Base-by-base conservation (phyloP, 108 stramenopile species). In the Cyclotella baltica region DNA sequence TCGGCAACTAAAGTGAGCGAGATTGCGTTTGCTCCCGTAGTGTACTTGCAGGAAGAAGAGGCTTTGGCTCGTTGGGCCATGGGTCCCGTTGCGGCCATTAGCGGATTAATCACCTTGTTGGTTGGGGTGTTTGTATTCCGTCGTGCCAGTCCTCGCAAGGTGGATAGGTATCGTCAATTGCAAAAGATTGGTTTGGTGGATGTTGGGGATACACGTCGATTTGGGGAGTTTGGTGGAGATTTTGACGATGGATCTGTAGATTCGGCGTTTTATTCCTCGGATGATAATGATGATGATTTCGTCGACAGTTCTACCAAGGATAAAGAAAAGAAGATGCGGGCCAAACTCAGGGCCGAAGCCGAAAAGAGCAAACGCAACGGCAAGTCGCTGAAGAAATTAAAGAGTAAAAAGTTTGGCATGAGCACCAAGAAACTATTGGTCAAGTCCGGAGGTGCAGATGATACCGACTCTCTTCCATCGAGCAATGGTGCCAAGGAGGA, bases 161-260 rank as follows among this genome's bases (percentile, higher is more conserved):
- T 61, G 25, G 66, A 67, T 31, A 59, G 48, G 25, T 59, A 61
- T 20, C 56, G 31, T 16, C 56, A 68, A 35, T 10, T 38, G 23
- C 35, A 47, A 37, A 46, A 62, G 47, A 62, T 67, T 38, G 46
- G 57, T 10, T 22, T 37, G 27, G 43, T 77, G 33, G 76, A 62
- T 29, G 31, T 0, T 5, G 40, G 56, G 23, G 23, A 47, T 18
- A 20, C 3, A 34, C 61, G 57, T 52, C 56, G 67, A 10, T 73
- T 73, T 34, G 72, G 58, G 1, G 58, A 73, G 47, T 10, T 25
- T n/a, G 76, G 56, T 25, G 76, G 76, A 35, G 57, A 48, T 22
- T n/a, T 37, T 4, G 76, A 77, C 59, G 76, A 77, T 52, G 76
- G 58, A 16, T 77, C 76, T 35, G 76, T 77, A 19, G 76, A 77